A percentile compares a stretch with the other conserved stretches of the same genome.
These are phyloP conservation scores for Aspergillus coremiiformis DNA, from an alignment of 495 filamentous ascomycete species.

Conservation along the genomic window DNA sequence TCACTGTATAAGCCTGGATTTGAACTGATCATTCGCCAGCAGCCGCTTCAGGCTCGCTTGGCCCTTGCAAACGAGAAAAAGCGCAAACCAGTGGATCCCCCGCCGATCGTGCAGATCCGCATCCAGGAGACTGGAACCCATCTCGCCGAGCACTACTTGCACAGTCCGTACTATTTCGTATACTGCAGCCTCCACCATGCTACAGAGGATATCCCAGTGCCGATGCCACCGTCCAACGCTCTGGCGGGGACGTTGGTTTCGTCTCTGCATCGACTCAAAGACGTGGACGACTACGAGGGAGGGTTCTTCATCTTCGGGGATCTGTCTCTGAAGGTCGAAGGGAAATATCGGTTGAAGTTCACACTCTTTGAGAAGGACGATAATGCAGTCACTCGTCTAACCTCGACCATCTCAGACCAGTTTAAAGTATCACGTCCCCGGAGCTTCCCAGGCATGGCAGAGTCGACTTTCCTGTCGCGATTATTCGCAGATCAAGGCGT, in stretches of 20 bases:
- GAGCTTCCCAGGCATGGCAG: slow-evolving; percentile 77
- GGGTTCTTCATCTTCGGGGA: slow-evolving; percentile 96
- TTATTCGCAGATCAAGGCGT: slow-evolving; percentile 96
- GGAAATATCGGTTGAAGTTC: slow-evolving; percentile 73
- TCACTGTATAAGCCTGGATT: too few species aligned
- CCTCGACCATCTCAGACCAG: slow-evolving; percentile 60
- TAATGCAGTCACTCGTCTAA: slow-evolving; percentile 58
- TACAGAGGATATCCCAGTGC: slow-evolving; percentile 50
- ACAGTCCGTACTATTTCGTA: slow-evolving; percentile 81
- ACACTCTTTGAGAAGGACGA: slow-evolving; percentile 77
- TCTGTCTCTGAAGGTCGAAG: slow-evolving; percentile 78
- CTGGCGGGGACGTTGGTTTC: slow-evolving; percentile 80
- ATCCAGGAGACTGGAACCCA: slow-evolving; percentile 60
- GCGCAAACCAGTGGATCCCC: slow-evolving; percentile 91
- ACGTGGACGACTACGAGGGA: slow-evolving; percentile 80
- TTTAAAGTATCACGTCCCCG: slow-evolving; percentile 76
- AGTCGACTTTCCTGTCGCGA: slow-evolving; percentile 85
- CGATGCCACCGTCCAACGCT: slow-evolving; percentile 44
- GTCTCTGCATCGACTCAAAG: slow-evolving; percentile 87
- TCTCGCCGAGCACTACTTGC: slow-evolving; percentile 65
- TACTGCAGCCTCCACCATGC: slow-evolving; percentile 61
- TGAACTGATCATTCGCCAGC: slow-evolving; percentile 58
- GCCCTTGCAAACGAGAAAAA: slow-evolving; percentile 73
- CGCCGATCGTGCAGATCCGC: slow-evolving; percentile 79
- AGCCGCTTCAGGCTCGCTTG: slow-evolving; percentile 58